Evolutionary conservation across 1,284 basidiomycete species (phyloP), one percentile per base, ranked within the genome.

Genomic region (Cystobasidium sp.): DNA sequence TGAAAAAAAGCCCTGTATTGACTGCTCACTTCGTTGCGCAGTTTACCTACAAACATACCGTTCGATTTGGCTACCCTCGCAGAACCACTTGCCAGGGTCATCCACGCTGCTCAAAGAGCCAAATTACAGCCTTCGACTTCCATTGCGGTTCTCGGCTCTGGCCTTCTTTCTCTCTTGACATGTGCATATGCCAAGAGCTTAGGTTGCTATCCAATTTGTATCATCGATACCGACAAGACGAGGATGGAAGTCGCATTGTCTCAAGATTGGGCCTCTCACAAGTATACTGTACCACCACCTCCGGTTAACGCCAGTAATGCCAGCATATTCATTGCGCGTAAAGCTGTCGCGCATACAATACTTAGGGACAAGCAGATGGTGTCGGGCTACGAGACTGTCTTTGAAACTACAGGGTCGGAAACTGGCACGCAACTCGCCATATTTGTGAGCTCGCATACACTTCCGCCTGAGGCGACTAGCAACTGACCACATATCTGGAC

Each of bases 101-200:
- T 71, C 8, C 61, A 71, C 20, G 58, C 59, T 8, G 22, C 49
- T 24, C 6, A 39, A 20, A n/a, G 59, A 12, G 59, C 51, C 10
- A 55, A 71, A 14, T 59, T 71, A 24, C 58, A 71, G 51, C 69
- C 69, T 9, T 63, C 69, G 12, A 71, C 20, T 14, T 63, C 59
- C 22, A 59, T 71, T 8, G 61, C 61, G 6, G 61, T 71, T 2
- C 49, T 71, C 6, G 69, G 69, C 4, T 62, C 69, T 20, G 69
- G 69, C 9, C 44, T 70, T 43, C 43, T 55, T 10, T 58, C 59
- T 12, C 61, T 71, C 16, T 49, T 71, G 7, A 64, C 69, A 62
- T 71, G 69, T 41, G 69, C 69, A 14, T 71, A 52, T 43, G 69
- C 69, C 44, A 58, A 55, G 20, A 61, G 49, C 47, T 31, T 71